Percentiles rank a stretch among this genome's conserved stretches.
phyloP scores from a whole-genome alignment of 179 eudicot species.

The Heliamphora ciliata region DNA sequence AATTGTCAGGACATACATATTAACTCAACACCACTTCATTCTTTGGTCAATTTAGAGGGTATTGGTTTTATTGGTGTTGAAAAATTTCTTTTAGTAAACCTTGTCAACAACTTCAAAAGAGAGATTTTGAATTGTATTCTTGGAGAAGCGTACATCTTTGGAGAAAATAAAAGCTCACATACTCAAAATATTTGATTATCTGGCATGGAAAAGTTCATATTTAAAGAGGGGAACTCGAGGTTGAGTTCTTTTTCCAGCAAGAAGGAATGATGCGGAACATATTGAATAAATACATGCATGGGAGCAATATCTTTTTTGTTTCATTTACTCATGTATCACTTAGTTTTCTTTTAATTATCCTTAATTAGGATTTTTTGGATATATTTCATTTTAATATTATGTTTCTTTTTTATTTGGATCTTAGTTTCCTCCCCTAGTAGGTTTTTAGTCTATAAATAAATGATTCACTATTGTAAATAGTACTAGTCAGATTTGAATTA shows the following conservation, averaged over 20 bases:
- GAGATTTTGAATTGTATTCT: not conserved
- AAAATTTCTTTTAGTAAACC: not conserved
- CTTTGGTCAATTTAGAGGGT: not conserved
- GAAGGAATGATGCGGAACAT: not conserved
- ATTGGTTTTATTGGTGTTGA: not conserved
- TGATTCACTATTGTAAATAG: no score
- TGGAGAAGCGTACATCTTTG: not conserved
- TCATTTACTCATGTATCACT: not conserved
- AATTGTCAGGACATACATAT: not conserved
- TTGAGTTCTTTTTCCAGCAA: not conserved
- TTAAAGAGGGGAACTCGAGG: not conserved
- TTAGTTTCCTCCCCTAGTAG: not conserved
- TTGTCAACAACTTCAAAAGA: not conserved
- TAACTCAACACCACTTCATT: not conserved
- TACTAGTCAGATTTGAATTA: not conserved
- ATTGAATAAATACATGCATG: not conserved
- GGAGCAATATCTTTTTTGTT: not conserved
- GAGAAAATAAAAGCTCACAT: not conserved
- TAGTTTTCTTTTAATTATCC: not conserved
- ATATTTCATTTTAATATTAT: not conserved
- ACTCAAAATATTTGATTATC: not conserved
- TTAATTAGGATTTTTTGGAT: not conserved
- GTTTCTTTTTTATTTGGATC: not conserved
- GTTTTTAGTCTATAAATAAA: not conserved
- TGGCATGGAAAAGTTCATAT: not conserved